A percentile compares a stretch with the other conserved stretches of the same genome.
Evolutionary conservation across 352 stramenopile species (phyloP).

Genomic region (Globisporangium polare): DNA sequence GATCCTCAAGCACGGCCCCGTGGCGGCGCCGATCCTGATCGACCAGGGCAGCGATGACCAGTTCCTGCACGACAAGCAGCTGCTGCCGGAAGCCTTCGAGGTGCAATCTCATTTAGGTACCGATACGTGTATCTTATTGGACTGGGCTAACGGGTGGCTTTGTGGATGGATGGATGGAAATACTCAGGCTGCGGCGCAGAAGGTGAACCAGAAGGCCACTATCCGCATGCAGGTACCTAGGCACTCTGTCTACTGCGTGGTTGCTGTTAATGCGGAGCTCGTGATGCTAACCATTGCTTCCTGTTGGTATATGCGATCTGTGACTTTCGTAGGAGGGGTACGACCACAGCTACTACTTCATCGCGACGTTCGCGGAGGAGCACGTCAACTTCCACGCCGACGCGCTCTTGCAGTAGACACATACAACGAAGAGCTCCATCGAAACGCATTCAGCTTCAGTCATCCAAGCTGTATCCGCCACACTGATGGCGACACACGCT

Average conservation of each 20-base stretch:
- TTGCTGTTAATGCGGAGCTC: not conserved
- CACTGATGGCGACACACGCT: not conserved
- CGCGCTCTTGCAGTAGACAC: slow-evolving; percentile 51
- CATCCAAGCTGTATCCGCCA: not conserved
- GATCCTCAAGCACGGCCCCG: slow-evolving; percentile 61
- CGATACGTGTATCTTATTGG: too few species aligned
- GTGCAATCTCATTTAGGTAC: too few species aligned
- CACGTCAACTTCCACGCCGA: slow-evolving; percentile 94
- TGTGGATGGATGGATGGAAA: not conserved
- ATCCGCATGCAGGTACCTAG: slow-evolving; percentile 58
- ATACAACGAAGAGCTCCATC: not conserved
- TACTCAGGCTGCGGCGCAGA: slow-evolving; percentile 65
- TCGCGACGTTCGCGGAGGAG: slow-evolving; percentile 94
- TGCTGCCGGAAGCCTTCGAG: slow-evolving; percentile 90
- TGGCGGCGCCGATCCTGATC: slow-evolving; percentile 78
- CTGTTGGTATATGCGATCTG: not conserved
- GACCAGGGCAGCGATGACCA: slow-evolving; percentile 89
- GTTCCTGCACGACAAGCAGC: slow-evolving; percentile 87
- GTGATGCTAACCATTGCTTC: not conserved
- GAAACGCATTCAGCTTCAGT: not conserved
- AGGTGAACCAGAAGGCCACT: slow-evolving; percentile 76
- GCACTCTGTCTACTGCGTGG: not conserved
- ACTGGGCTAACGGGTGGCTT: too few species aligned
- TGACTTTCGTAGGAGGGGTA: slow-evolving; percentile 80
- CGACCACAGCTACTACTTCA: slow-evolving; percentile 98